These are phyloP conservation scores for Podospora pseudopauciseta DNA, from an alignment of 495 filamentous ascomycete species.

Conservation along the genomic window DNA sequence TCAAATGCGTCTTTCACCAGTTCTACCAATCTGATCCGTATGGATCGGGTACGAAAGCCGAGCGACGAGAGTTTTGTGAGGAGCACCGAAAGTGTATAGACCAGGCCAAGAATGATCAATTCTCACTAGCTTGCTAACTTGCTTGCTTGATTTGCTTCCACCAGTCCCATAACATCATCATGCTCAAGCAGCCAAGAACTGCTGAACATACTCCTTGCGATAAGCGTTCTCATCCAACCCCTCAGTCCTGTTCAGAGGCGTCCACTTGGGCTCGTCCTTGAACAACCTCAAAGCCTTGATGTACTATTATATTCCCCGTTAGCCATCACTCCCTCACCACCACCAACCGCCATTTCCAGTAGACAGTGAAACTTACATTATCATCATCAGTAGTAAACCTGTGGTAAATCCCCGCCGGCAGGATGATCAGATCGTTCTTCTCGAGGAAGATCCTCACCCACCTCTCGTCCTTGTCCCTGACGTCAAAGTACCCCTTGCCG, in stretches of 20 bases:
- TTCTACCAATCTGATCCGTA: too few species aligned
- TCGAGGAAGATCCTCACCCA: constrained; percentile 83
- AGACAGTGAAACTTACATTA: constrained; percentile 62
- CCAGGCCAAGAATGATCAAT: background rate
- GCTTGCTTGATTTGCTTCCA: too few species aligned
- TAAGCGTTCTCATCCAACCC: constrained; percentile 77
- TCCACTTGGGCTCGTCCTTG: constrained; percentile 99
- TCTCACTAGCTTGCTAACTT: background rate
- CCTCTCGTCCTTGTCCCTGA: constrained; percentile 64
- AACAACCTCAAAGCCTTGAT: constrained; percentile 95
- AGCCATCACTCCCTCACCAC: background rate
- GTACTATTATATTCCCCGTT: constrained; percentile 53
- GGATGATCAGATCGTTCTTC: constrained; percentile 72
- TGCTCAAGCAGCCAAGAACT: constrained; percentile 28
- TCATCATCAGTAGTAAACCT: constrained; percentile 89
- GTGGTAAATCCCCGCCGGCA: constrained; percentile 97
- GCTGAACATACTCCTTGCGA: constrained; percentile 67
- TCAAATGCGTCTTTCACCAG: too few species aligned
- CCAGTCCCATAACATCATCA: background rate
- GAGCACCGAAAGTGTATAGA: background rate
- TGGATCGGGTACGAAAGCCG: background rate
- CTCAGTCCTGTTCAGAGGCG: constrained; percentile 75
- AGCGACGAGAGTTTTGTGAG: background rate
- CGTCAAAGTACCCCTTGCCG: constrained; percentile 90
- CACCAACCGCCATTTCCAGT: too few species aligned